Evolutionary conservation across 805 yeast species (phyloP).

Genomic region (Candida caryicola): DNA sequence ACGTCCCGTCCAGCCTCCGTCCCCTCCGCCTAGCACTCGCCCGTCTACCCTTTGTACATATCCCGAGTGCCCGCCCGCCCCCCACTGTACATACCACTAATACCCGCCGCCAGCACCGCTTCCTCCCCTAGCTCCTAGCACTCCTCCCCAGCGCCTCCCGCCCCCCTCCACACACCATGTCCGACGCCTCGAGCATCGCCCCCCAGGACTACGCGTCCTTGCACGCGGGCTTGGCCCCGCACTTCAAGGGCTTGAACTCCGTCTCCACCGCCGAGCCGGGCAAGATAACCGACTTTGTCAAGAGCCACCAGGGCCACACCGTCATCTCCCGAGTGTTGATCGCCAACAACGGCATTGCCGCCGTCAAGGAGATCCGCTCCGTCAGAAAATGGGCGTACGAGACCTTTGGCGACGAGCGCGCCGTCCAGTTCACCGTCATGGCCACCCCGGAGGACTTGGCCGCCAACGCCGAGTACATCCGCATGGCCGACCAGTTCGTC

Average conservation of each 20-base stretch:
- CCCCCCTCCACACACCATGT: slow-evolving; percentile 4
- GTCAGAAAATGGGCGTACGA: slow-evolving; percentile 99
- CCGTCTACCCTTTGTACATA: not conserved
- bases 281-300: slow-evolving; percentile 78
- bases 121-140: not conserved
- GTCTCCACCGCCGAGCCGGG: slow-evolving; percentile 76
- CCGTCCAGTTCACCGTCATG: slow-evolving; percentile 94
- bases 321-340: slow-evolving; percentile 84
- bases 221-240: slow-evolving; percentile 52
- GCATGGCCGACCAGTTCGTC: slow-evolving; percentile 98
- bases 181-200: slow-evolving; percentile 3
- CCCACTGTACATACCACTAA: not conserved
- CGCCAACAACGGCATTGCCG: slow-evolving; percentile 99
- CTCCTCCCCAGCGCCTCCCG: not conserved
- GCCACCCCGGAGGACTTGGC: slow-evolving; percentile 99
- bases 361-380: slow-evolving; percentile 96
- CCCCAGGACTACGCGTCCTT: slow-evolving; percentile 22
- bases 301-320: slow-evolving; percentile 88
- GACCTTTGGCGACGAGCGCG: slow-evolving; percentile 94
- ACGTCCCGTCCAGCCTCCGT: not conserved
- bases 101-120: not conserved
- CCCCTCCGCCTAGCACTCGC: not conserved
- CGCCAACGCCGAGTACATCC: slow-evolving; percentile 95
- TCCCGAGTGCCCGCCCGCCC: not conserved
- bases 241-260: slow-evolving; percentile 82